Conservation (phyloP, 768 basidiomycete species). For the Psilocybe cubensis region DNA sequence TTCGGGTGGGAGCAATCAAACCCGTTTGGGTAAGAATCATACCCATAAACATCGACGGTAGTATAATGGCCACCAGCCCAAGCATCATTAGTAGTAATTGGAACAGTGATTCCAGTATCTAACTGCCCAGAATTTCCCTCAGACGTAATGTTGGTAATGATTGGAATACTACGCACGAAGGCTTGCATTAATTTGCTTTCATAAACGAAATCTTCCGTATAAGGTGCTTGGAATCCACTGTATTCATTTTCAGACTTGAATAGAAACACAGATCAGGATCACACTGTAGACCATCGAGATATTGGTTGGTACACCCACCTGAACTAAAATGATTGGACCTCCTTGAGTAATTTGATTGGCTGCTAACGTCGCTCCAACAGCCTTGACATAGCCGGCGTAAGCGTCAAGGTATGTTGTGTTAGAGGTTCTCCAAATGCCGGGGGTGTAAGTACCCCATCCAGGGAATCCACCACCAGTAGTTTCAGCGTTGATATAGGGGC, state of each 20-base stretch:
- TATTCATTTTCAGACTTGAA: slow-evolving; percentile 59
- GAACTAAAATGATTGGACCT: slow-evolving; percentile 54
- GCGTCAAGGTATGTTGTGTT: slow-evolving; percentile 48
- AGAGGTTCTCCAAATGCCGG: slow-evolving; percentile 47
- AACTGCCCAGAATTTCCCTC: slow-evolving; percentile 30
- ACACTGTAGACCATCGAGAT: neutral
- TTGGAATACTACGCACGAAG: slow-evolving; percentile 26
- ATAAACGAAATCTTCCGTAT: slow-evolving; percentile 44
- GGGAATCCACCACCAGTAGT: slow-evolving; percentile 58
- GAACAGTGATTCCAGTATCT: slow-evolving; percentile 47
- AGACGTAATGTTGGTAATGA: neutral
- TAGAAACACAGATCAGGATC: neutral
- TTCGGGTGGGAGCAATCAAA: slow-evolving; percentile 57
- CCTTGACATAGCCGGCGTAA: slow-evolving; percentile 52
- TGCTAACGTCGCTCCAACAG: slow-evolving; percentile 48
- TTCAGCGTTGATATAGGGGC: slow-evolving; percentile 52
- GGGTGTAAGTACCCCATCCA: slow-evolving; percentile 57
- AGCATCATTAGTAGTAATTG: slow-evolving; percentile 51
- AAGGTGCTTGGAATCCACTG: slow-evolving; percentile 40
- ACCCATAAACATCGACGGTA: slow-evolving; percentile 54
- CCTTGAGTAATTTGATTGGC: slow-evolving; percentile 62
- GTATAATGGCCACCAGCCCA: slow-evolving; percentile 48
- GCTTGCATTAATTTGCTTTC: slow-evolving; percentile 35
- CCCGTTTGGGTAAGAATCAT: slow-evolving; percentile 54
- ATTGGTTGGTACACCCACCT: slow-evolving; percentile 25